Evolutionary conservation across 2,329 filamentous ascomycete genomes (phyloP), one percentile per base, ranked within the genome.

Genomic region (Colletotrichum salicis): DNA sequence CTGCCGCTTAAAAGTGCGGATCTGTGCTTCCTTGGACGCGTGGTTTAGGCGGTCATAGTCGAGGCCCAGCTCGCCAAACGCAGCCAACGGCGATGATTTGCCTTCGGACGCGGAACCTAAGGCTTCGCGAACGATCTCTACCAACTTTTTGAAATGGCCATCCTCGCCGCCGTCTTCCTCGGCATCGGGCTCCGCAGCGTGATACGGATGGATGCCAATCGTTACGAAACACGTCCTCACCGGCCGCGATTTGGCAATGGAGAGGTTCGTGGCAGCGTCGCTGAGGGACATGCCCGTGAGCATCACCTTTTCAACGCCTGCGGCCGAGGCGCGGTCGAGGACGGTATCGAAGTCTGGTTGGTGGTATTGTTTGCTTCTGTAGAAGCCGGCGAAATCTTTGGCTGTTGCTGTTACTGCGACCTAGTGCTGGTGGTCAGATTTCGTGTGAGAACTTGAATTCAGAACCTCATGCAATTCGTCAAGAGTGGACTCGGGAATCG

Each of bases 121-220:
- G 0, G 78, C 78, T 0, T 77, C 74, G 5, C 64, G 64, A 1
- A 81, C 74, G 0, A 62, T 61, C 1, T 76, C 72, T 0, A 73
- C 75, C 5, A 83, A 72, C 22, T 80, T 76, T 5, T 70, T 76
- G 64, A 68, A 78, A 60, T 74, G 74, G 1, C 4, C 72, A 11
- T 74, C 56, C 58, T 76, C 72, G 3, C 77, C 76, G 27, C 76
- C 76, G 10, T 75, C 67, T 15, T 62, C 74, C 1, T 64, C 69
- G 0, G 71, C 76, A 7, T 84, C 83, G 1, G 85, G 81, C 67
- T 87, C 84, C 0, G 75, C 75, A 0, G 84, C 86, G 59, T 88
- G 84, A 67, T 88, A 88, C 0, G 86, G 86, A 68, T 88, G 86
- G 4, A 87, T 80, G 1, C 86, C 86, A 11, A 87, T 79, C 1